Percentiles rank a stretch among this genome's conserved stretches.
These are phyloP conservation scores for Sclerotinia glacialis DNA, from an alignment of 2,329 filamentous ascomycete genomes.

Conservation along the genomic window DNA sequence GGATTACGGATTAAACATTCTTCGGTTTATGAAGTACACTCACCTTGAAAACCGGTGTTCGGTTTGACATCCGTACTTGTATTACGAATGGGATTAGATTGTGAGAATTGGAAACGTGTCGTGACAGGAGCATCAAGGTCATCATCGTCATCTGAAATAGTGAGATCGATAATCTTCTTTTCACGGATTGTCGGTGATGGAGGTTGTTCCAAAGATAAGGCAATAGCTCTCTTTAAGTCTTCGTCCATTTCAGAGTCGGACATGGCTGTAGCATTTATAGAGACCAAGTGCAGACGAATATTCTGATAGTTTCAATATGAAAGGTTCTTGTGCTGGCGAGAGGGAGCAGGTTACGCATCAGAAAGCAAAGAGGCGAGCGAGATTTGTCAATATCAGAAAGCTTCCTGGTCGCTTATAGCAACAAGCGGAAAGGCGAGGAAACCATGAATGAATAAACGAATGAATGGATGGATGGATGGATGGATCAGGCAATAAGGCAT, in stretches of 20 bases:
- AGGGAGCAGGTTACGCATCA: background rate
- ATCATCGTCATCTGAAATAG: constrained; percentile 39
- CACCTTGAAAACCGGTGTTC: background rate
- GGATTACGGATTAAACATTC: background rate
- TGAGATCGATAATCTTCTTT: constrained; percentile 36
- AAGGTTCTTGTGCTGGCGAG: background rate
- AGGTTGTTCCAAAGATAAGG: constrained; percentile 48
- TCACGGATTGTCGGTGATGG: background rate
- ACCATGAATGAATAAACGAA: background rate
- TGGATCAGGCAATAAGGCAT: background rate
- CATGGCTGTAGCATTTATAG: constrained; percentile 28
- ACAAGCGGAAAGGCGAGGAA: background rate
- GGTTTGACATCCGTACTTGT: background rate
- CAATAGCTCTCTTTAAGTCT: constrained; percentile 59
- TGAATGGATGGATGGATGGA: no score
- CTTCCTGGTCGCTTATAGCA: background rate
- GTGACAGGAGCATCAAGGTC: constrained; percentile 37
- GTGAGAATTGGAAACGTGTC: constrained; percentile 7
- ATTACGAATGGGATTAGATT: background rate
- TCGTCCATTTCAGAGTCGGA: constrained; percentile 45
- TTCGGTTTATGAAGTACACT: background rate
- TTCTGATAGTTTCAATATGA: background rate
- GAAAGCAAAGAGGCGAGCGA: background rate
- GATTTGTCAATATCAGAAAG: background rate
- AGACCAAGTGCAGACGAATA: background rate